Evolutionary conservation across 2,329 filamentous ascomycete genomes (phyloP), one percentile per base, ranked within the genome.

Genomic region (Ampelomyces quisqualis): DNA sequence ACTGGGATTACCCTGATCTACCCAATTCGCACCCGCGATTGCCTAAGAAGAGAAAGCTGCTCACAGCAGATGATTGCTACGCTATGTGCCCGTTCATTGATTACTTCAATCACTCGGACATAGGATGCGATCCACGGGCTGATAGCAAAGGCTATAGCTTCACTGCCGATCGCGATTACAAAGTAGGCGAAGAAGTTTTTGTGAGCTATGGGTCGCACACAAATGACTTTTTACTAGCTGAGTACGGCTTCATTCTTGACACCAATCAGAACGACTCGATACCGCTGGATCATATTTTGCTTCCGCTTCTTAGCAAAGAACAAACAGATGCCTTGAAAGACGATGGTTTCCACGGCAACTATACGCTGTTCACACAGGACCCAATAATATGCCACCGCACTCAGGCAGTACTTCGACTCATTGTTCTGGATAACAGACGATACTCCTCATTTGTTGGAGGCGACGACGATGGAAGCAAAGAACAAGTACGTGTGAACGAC

Each of bases 61-160:
- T 53, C 57, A 68, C 55, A 64, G 77, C 51, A 10, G 65, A 71
- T 17, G 84, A 87, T 53, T 79, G 79, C 56, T 80, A 88, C 73
- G 80, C 80, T 7, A 75, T 88, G 51, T 84, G 83, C 64, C 86
- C 86, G 1, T 82, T 87, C 23, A 81, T 84, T 1, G 86, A 90
- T 62, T 79, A 86, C 40, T 84, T 89, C 72, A 90, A 80, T 49
- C 77, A 80, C 47, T 66, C 65, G 10, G 69, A 70, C 18, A 51
- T 59, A 10, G 70, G 70, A 8, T 84, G 80, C 64, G 65, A 71
- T 10, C 79, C 81, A 1, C 59, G 71, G 3, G 79, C 78, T 53
- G 70, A 75, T 31, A 47, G 65, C 1, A 62, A 67, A 1, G 75
- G 75, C 5, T 87, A 81, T 67, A 73, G 71, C 17, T 73, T 87